Evolutionary conservation across 1,139 yeast species (phyloP).

Genomic region (Scheffersomyces titani): DNA sequence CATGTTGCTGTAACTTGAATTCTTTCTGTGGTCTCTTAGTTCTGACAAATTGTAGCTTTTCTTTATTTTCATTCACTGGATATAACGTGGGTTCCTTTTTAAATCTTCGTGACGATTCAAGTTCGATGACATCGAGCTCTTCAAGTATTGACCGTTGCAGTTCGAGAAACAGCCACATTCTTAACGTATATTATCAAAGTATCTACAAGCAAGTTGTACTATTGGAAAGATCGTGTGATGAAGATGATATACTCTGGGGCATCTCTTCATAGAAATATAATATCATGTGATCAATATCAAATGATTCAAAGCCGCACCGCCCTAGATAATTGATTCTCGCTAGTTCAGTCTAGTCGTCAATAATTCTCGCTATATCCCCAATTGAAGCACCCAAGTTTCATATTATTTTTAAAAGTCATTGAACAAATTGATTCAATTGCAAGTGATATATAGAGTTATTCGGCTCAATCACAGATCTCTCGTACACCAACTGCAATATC

Average conservation of each 20-base stretch:
- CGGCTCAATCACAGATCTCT: neutral
- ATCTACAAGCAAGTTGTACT: too few relatives aligned
- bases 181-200: too few relatives aligned
- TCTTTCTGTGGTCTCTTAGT: slow-evolving; percentile 42
- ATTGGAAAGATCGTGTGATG: neutral
- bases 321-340: neutral
- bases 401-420: too few relatives aligned
- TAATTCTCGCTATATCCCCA: neutral
- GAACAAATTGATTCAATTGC: neutral
- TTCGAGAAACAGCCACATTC: slow-evolving; percentile 37
- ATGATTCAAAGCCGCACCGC: neutral
- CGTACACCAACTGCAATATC: too few relatives aligned
- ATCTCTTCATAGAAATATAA: neutral
- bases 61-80: neutral
- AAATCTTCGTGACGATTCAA: slow-evolving; percentile 32
- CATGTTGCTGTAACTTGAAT: slow-evolving; percentile 66
- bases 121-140: slow-evolving; percentile 38
- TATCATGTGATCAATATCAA: neutral
- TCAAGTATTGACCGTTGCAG: slow-evolving; percentile 37
- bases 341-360: neutral
- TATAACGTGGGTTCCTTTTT: slow-evolving; percentile 26
- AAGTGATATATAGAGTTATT: neutral
- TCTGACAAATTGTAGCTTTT: neutral
- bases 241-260: neutral
- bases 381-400: neutral